phyloP scores from a whole-genome alignment of 495 filamentous ascomycete species.

The Lepidopterella palustris region DNA sequence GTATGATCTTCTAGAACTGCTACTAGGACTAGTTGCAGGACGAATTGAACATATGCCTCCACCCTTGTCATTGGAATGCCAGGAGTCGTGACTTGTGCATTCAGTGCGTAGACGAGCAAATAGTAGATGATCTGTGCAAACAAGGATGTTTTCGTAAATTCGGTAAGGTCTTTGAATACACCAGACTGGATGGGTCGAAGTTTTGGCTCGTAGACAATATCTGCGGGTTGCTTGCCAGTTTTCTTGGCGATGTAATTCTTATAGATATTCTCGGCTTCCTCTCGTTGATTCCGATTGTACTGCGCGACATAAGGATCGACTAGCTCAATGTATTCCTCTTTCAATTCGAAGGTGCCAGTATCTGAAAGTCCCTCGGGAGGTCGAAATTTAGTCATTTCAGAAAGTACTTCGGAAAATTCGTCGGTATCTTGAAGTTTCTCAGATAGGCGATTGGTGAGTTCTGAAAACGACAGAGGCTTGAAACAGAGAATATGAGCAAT shows the following conservation, averaged over 20 bases:
- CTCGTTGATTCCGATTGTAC: constrained; percentile 93
- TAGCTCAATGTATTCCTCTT: constrained; percentile 71
- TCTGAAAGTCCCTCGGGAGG: constrained; percentile 86
- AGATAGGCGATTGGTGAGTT: constrained; percentile 70
- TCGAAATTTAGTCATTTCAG: constrained; percentile 82
- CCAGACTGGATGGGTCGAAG: constrained; percentile 70
- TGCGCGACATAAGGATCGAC: constrained; percentile 93
- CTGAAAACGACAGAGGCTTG: constrained; percentile 89
- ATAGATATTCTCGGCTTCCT: constrained; percentile 87
- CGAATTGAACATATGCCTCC: constrained; percentile 85
- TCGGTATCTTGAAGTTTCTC: constrained; percentile 80
- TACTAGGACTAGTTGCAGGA: constrained; percentile 77
- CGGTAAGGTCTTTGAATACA: constrained; percentile 63
- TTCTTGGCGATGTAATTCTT: constrained; percentile 80
- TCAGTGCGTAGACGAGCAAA: constrained; percentile 67
- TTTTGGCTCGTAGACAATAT: constrained; percentile 91
- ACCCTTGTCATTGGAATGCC: constrained; percentile 71
- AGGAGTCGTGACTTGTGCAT: constrained; percentile 44
- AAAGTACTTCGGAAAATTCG: constrained; percentile 71
- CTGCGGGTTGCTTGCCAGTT: constrained; percentile 68
- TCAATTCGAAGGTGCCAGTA: constrained; percentile 88
- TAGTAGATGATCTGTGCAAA: constrained; percentile 91
- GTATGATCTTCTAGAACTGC: constrained; percentile 74
- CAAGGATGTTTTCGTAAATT: constrained; percentile 72
- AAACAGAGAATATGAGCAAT: constrained; percentile 93